Evolutionary conservation across 2,329 filamentous ascomycete species (phyloP), one percentile per base, ranked within the genome.

Genomic region (Whalleya microplaca): DNA sequence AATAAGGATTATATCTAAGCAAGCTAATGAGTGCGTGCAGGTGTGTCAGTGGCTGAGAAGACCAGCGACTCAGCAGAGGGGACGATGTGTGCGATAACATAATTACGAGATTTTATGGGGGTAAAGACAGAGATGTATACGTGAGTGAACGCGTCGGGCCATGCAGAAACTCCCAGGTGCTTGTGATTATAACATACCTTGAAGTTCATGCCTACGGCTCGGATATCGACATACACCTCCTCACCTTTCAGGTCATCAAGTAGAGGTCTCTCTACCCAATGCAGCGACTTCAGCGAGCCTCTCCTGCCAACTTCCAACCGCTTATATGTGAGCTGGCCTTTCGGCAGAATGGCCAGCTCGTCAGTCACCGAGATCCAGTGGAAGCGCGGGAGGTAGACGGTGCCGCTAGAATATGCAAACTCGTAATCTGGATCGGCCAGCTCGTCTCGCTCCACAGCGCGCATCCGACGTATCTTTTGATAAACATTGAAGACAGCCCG

Each of bases 161-260:
- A 27, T 27, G 23, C 23, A 27, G 9, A 9, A 27, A 27, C 4
- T 9, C 9, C 23, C 9, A 27, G 9, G 23, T 9, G 23, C 23
- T 27, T 27, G 23, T 9, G 23, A 27, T 29, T 19, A 37, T 37
- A 3, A 37, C 32, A 6, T 37, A 55, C 58, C 42, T 53, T 59
- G 56, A 61, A 63, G 43, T 62, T 64, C 45, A 64, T 53, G 7
- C 62, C 57, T 2, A 61, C 57, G 1, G 57, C 50, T 19, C 41
- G 20, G 8, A 55, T 41, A 4, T 59, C 42, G 6, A 62, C 21
- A 2, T 45, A 37, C 0, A 62, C 53, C 27, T 60, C 60, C 2
- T 59, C 48, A 4, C 23, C 53, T 5, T 3, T 21, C 21, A 56
- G 40, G 21, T 46, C 18, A 20, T 45, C 40, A 9, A 48, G 8